Evolutionary conservation across 2,329 filamentous ascomycete species (phyloP).

Genomic region (Monilinia fructicola): DNA sequence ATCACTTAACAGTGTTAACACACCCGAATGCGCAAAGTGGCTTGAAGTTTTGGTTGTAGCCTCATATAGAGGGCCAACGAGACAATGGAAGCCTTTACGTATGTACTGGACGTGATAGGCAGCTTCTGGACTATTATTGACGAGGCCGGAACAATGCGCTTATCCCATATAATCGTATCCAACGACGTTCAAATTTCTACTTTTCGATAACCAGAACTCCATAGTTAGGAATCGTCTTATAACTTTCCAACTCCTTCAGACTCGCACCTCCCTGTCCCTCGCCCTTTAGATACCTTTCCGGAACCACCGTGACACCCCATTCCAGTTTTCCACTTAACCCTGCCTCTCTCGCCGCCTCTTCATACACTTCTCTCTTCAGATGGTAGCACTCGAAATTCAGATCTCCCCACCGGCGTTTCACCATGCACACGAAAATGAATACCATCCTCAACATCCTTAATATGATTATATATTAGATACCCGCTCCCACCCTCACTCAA

Average conservation of each 20-base stretch:
- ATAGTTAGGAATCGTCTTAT: conserved; percentile 33
- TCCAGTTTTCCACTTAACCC: conserved; percentile 36
- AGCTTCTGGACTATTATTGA: not conserved
- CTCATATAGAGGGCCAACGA: not conserved
- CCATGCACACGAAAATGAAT: conserved; percentile 28
- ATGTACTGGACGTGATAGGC: not conserved
- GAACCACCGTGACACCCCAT: conserved; percentile 36
- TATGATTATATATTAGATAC: conserved; percentile 25
- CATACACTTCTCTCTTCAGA: conserved; percentile 38
- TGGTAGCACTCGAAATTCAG: conserved; percentile 38
- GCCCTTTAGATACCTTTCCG: conserved; percentile 31
- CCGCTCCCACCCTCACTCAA: conserved; percentile 28
- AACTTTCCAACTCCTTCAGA: conserved; percentile 35
- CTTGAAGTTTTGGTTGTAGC: not conserved
- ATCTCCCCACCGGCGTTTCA: conserved; percentile 29
- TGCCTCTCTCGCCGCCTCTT: conserved; percentile 37
- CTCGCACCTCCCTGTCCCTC: conserved; percentile 32
- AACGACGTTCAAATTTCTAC: conserved; percentile 20
- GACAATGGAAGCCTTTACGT: not conserved
- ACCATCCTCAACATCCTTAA: conserved; percentile 34
- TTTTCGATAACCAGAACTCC: conserved; percentile 34
- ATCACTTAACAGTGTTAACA: not conserved
- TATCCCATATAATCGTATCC: not conserved
- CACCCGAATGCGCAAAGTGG: not conserved
- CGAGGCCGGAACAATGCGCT: not conserved